Base-by-base conservation (phyloP, 345 rosid genomes). In the Euphorbia lathyris region DNA sequence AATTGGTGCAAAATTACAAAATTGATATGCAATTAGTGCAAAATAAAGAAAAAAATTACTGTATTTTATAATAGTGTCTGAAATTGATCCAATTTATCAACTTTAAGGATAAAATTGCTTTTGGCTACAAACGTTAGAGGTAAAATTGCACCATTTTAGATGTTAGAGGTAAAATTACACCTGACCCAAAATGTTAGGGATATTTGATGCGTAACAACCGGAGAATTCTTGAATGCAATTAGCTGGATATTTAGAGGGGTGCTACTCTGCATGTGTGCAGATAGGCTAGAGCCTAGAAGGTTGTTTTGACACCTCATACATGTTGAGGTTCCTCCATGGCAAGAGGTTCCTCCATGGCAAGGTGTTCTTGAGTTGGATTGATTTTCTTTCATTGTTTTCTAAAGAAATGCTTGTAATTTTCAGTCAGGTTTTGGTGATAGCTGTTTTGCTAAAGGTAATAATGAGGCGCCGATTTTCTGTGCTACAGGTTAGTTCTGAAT, bases 381-480 rank as follows among this genome's bases (percentile, higher is more conserved):
- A 17, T 57, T 23, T 20, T 48, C 5, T 16, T 13, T 19, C 14
- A 3, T 40, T 45, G 32, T 12, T n/a, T 14, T 47, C 38, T 59
- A 16, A 62, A 14, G n/a, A 13, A 45, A 13, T 53, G 58, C 22
- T 7, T 52, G 14, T 76, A 64, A 63, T n/a, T 48, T 56, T 19
- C 38, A 14, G 77, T 75, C 88, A 87, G 96, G 97, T 95, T 75
- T 80, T 95, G 84, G 99, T 95, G 67, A 95, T 92, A 71, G 99
- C 96, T 78, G 81, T 90, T 75, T 83, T 95, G 76, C 78, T 95
- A 69, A 95, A 86, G 87, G 67, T 95, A 32, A 77, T 95, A 71
- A 95, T 95, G 99, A 88, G 72, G 77, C 90, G 99, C 19, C 88
- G 91, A 53, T 95, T 95, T 82, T 95, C 97, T 65, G 65, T 88